Evolutionary conservation across 257 asterid species (phyloP), one percentile per base, ranked within the genome.

Genomic region (Nicotiana undulata): DNA sequence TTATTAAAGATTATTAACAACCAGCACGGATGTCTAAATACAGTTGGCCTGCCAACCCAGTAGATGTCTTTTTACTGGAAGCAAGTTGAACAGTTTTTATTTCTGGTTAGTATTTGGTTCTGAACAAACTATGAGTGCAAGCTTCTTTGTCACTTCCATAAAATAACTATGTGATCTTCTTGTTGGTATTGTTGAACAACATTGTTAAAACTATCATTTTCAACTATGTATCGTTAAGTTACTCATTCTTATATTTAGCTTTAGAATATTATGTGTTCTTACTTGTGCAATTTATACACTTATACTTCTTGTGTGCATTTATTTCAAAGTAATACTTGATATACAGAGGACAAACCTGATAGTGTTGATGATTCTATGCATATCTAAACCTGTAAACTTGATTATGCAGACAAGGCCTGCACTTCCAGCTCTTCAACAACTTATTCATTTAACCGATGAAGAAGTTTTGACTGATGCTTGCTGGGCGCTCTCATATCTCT

Each of bases 401-500:
- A 68, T 84, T 64, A 46, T 82, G 64, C 93, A 94, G 98, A 89
- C 92, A 5, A 93, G 84, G 79, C 97, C 97, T 20, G 95, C 98
- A 5, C 97, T 94, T 83, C 98, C 98, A 34, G 76, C 76, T 68
- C 76, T 68, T 68, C 76, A 68, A 68, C 76, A 68, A 68, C 76
- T 68, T 5, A 68, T 37, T n/a, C 76, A 68, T 68, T 68, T 53
- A 68, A 68, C 76, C n/a, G 76, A 68, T 68, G 76, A 68, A 68
- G 76, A 68, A 68, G 76, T 68, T 68, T 20, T 68, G 76, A 68
- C 76, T 37, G 76, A 68, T 68, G 65, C 89, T 83, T 94, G 97
- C 65, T 94, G 97, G 98, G 97, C 98, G 2, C 93, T 94, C 72
- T 94, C 97, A 26, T 94, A 93, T 83, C 96, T 94, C 56, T 94